Conservation (phyloP, 768 basidiomycete species). For the Termitomyces sp. region DNA sequence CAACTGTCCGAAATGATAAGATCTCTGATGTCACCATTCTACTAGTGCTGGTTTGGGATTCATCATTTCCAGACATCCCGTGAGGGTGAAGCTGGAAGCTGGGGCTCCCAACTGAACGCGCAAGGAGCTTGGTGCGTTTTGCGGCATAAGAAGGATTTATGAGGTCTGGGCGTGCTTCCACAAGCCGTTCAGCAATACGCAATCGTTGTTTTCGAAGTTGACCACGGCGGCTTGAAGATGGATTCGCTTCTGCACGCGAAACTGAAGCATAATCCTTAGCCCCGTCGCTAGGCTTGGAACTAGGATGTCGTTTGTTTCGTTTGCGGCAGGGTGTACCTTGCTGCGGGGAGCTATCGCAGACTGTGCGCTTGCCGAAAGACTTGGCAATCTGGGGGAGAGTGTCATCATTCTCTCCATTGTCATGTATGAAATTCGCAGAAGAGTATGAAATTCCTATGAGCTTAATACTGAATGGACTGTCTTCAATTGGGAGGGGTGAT, state of each 20-base stretch:
- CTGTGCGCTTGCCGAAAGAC: neutral
- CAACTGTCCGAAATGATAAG: slow-evolving; percentile 24
- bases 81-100: neutral
- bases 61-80: slow-evolving; percentile 7
- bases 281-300: no score
- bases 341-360: neutral
- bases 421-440: neutral
- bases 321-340: slow-evolving; percentile 1
- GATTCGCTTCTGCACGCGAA: neutral
- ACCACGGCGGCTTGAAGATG: slow-evolving; percentile 8
- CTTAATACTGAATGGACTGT: neutral
- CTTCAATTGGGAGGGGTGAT: neutral
- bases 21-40: neutral
- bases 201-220: slow-evolving; percentile 21
- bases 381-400: neutral
- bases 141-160: slow-evolving; percentile 28
- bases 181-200: slow-evolving; percentile 37
- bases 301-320: neutral
- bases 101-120: slow-evolving; percentile 6
- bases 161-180: slow-evolving; percentile 41
- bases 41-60: neutral
- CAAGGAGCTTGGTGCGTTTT: slow-evolving; percentile 23
- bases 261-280: neutral
- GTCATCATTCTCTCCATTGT: neutral
- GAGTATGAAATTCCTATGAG: neutral